Evolutionary conservation across 306 rosid species (phyloP), one percentile per base, ranked within the genome.

Genomic region (Pterocarpus macrocarpus): DNA sequence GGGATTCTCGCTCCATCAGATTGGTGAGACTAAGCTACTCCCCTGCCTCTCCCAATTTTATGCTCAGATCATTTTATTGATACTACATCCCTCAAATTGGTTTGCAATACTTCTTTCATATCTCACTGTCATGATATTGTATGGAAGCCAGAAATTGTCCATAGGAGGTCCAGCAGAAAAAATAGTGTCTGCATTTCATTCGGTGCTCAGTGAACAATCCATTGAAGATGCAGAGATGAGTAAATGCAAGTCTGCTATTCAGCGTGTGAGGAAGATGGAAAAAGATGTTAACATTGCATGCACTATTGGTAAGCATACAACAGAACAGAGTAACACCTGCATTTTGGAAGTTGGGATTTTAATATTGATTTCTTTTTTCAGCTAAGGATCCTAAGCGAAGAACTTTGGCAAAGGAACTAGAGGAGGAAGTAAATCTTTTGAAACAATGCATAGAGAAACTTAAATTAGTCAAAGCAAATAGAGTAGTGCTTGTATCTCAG

Each of bases 101-200:
- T 71, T 78, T 78, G 16, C 53, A 62, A 52, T 76, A 45, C 76
- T 62, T 74, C 79, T 76, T 71, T 44, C 36, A 50, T 52, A 30
- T 77, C 83, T 66, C 28, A 70, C 73, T 36, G 71, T 11, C 38
- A 41, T 61, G 59, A 12, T 64, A 55, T 64, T 58, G 58, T 82
- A 63, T 85, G 87, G 81, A 73, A 69, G 73, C 63, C 95, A 95
- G 97, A 91, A 88, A 92, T 86, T 93, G 78, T 84, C 97, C 79
- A 69, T 91, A 73, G 99, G 99, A 80, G 94, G 97, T 88, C 61
- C 88, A 16, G 90, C 97, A 45, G 97, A 95, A 80, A 93, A 89
- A 85, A 95, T 93, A 74, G 95, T 93, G 43, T 95, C 99, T 2
- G 97, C 97, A 70, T 93, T 91, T 80, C 91, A 95, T 85, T 63